Percentiles rank a stretch among this genome's conserved stretches.
Evolutionary conservation across 2,329 filamentous ascomycete species (phyloP).

Genomic region (Fusarium buharicum): DNA sequence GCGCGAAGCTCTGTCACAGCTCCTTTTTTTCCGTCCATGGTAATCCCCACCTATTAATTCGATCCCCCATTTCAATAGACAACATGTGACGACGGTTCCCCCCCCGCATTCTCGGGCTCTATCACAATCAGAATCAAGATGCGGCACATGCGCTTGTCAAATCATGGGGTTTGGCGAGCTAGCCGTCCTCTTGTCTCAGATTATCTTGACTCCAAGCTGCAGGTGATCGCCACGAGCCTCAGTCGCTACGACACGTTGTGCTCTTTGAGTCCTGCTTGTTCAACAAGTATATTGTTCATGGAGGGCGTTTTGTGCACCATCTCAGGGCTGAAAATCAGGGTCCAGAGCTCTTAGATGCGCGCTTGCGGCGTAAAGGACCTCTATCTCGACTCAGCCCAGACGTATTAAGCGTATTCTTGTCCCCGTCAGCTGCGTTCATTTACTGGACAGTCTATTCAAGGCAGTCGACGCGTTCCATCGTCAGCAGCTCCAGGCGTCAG

Average conservation of each 20-base stretch:
- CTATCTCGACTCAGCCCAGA: conserved; percentile 14
- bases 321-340: conserved; percentile 20
- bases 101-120: background rate
- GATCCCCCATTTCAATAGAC: background rate
- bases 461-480: conserved; percentile 12
- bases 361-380: conserved; percentile 11
- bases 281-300: background rate
- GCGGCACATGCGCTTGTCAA: conserved; percentile 32
- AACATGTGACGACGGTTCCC: conserved; percentile 22
- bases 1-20: conserved; percentile 18
- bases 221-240: conserved; percentile 29
- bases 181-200: conserved; percentile 22
- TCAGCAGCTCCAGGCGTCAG: conserved; percentile 23
- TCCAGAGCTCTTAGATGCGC: conserved; percentile 12
- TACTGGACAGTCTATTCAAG: conserved; percentile 9
- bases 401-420: background rate
- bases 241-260: conserved; percentile 1
- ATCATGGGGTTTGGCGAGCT: conserved; percentile 36
- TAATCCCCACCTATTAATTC: background rate
- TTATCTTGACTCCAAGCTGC: conserved; percentile 22
- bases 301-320: background rate
- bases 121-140: conserved; percentile 8
- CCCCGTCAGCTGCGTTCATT: conserved; percentile 27
- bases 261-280: background rate
- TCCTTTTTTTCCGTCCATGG: background rate